Conservation (phyloP, 2,329 filamentous ascomycete species). For the Fusarium begoniae region DNA sequence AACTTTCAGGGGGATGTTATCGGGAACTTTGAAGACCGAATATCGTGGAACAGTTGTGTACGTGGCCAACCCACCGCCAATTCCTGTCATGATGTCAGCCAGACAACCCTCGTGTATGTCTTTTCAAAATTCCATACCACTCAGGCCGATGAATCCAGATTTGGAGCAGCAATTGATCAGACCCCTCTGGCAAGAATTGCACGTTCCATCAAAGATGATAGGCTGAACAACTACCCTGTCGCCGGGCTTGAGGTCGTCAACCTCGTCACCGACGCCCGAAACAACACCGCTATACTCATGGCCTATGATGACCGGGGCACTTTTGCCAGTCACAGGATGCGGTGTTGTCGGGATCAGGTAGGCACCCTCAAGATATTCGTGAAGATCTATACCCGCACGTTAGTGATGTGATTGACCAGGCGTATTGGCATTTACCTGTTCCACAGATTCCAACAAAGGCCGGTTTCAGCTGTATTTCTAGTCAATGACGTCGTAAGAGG, state of each 20-base stretch:
- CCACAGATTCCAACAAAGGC: neutral
- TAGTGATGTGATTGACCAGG: neutral
- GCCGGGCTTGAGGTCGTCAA: neutral
- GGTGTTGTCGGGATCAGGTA: neutral
- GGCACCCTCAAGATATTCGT: neutral
- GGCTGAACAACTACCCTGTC: neutral
- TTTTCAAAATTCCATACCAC: neutral
- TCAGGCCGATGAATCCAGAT: neutral
- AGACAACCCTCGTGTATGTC: fast-evolving
- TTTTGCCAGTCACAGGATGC: neutral
- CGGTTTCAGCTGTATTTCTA: neutral
- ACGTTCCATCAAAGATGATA: neutral
- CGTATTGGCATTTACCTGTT: neutral
- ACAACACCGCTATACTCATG: neutral
- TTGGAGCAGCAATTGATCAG: neutral
- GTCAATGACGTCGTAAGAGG: neutral
- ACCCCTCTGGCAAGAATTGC: neutral
- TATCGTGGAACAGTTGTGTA: neutral
- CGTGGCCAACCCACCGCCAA: neutral
- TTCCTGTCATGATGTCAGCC: neutral
- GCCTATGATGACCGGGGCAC: neutral
- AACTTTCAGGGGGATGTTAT: neutral
- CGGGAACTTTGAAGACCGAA: neutral
- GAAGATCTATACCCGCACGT: neutral
- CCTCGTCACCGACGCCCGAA: neutral